Percentiles rank a stretch among this genome's conserved stretches.
phyloP scores from a whole-genome alignment of 768 basidiomycete species.

The Lactifluus echinatus region DNA sequence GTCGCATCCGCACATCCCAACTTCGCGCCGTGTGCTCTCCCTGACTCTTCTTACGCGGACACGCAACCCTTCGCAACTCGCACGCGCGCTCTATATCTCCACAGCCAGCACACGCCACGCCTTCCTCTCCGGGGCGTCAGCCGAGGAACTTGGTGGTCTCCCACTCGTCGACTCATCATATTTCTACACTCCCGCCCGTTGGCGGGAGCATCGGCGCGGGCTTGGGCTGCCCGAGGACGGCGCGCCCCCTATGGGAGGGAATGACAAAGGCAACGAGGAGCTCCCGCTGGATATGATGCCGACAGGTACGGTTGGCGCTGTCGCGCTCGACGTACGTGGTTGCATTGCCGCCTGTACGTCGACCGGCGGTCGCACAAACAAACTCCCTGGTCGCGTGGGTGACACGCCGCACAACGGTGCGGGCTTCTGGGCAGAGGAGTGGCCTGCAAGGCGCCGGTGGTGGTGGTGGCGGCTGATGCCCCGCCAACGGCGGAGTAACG shows the following conservation, averaged over 20 bases:
- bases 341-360: conserved; percentile 69
- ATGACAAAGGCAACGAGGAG: conserved; percentile 19
- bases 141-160: conserved; percentile 51
- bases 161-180: conserved; percentile 65
- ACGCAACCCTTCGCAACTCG: conserved; percentile 67
- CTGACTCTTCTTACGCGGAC: conserved; percentile 56
- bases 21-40: conserved; percentile 52
- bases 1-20: conserved; percentile 50
- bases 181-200: conserved; percentile 66
- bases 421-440: conserved; percentile 83
- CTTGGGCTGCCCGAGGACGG: conserved; percentile 67
- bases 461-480: conserved; percentile 38
- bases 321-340: conserved; percentile 65
- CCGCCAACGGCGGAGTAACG: conserved; percentile 22
- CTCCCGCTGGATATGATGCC: conserved; percentile 55
- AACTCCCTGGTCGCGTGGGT: conserved; percentile 73
- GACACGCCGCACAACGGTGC: conserved; percentile 73
- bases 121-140: conserved; percentile 58
- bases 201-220: conserved; percentile 69
- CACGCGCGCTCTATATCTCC: conserved; percentile 61
- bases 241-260: conserved; percentile 31
- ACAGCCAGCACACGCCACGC: conserved; percentile 55
- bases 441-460: conserved; percentile 34
- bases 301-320: conserved; percentile 77
- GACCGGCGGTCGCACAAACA: conserved; percentile 78